Evolutionary conservation across 164 flowering plant species (phyloP).

Genomic region (Euptelea pleiosperma): DNA sequence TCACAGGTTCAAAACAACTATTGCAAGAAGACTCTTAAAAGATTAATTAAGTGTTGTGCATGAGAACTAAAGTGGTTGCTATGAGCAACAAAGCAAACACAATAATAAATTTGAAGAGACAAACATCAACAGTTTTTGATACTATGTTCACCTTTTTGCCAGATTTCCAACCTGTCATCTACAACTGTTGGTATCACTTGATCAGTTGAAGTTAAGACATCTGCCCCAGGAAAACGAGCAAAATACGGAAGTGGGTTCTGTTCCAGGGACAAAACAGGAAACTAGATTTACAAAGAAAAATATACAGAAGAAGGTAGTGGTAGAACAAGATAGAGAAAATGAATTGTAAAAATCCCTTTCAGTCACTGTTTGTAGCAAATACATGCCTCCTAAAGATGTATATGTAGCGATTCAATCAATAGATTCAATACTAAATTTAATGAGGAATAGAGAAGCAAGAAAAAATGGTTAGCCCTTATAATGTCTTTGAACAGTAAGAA

Average conservation of each 20-base stretch:
- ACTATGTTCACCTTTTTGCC: constrained; percentile 66
- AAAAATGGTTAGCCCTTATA: too few species aligned
- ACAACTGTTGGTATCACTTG: constrained; percentile 87
- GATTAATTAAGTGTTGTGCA: neutral
- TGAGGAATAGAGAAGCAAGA: too few species aligned
- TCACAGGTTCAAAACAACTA: too few species aligned
- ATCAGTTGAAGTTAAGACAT: constrained; percentile 90
- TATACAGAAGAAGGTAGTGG: too few species aligned
- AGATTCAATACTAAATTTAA: too few species aligned
- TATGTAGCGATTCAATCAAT: neutral
- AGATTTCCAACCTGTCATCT: constrained; percentile 85
- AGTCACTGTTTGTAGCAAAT: neutral
- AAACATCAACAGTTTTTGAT: neutral
- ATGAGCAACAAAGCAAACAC: neutral
- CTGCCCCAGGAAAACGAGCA: constrained; percentile 89
- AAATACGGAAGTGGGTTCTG: constrained; percentile 97
- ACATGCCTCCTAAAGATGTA: too few species aligned
- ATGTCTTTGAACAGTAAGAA: too few species aligned
- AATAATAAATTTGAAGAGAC: neutral
- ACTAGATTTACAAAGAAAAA: constrained; percentile 5
- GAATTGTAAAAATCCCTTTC: neutral
- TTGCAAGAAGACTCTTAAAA: too few species aligned
- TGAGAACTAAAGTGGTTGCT: neutral
- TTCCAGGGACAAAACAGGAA: constrained; percentile 12
- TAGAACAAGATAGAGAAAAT: constrained; percentile 2